Conservation (phyloP, 768 basidiomycete genomes). For the Hypholoma fasciculare region DNA sequence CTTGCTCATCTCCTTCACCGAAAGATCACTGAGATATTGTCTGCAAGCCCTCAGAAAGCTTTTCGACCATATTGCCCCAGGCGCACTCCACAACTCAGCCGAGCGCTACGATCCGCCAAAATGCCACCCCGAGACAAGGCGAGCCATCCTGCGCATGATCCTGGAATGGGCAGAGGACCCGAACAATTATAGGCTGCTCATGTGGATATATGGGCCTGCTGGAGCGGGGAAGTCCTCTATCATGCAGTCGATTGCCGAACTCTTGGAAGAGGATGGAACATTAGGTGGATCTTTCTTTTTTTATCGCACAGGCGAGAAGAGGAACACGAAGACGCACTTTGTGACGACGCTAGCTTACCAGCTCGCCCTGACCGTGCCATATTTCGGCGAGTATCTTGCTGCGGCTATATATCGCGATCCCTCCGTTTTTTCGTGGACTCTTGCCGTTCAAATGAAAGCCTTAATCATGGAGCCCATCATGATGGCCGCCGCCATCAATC, state of each 20-base stretch:
- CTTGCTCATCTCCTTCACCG: no score
- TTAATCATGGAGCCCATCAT: conserved; percentile 11
- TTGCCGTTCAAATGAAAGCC: conserved; percentile 5
- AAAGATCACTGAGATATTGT: no score
- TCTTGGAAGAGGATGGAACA: not conserved
- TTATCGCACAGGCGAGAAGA: conserved; percentile 3
- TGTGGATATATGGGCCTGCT: conserved; percentile 18
- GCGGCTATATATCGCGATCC: conserved; percentile 6
- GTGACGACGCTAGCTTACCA: conserved; percentile 16
- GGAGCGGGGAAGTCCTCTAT: conserved; percentile 21
- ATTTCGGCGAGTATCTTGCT: not conserved
- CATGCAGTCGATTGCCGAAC: conserved; percentile 12
- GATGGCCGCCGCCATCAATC: not conserved
- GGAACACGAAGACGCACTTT: conserved; percentile 1
- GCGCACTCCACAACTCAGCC: not conserved
- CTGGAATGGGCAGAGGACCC: conserved; percentile 5
- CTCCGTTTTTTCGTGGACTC: not conserved
- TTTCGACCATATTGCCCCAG: not conserved
- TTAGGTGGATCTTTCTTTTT: conserved; percentile 14
- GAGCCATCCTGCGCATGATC: conserved; percentile 5
- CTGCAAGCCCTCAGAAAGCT: not conserved
- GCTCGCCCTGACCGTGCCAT: conserved; percentile 1
- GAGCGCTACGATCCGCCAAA: not conserved
- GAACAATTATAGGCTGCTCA: not conserved
- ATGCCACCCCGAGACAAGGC: conserved; percentile 10